These are phyloP conservation scores for Planoprotostelium fungivorum DNA, from an alignment of 78 protist genomes.

Conservation along the genomic window DNA sequence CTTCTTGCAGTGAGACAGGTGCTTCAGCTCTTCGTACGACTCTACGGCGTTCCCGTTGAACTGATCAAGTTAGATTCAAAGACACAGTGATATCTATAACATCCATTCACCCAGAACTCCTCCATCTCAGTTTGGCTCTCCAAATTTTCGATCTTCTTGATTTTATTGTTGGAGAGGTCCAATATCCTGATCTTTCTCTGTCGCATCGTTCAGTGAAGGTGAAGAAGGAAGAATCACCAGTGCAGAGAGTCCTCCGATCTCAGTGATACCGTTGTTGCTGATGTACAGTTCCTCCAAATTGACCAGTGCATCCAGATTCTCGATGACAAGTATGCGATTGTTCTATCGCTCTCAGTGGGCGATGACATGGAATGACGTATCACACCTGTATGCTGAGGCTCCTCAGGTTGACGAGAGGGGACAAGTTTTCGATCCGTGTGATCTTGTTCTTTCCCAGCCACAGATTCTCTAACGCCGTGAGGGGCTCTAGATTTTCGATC, in stretches of 20 bases:
- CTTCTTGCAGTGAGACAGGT: neutral
- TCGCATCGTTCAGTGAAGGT: neutral
- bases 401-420: conserved; percentile 9
- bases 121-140: neutral
- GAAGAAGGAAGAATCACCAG: neutral
- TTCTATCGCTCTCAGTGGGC: neutral
- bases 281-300: conserved; percentile 30
- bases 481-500: conserved; percentile 23
- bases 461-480: conserved; percentile 19
- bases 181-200: neutral
- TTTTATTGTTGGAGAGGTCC: neutral
- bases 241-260: conserved; percentile 33
- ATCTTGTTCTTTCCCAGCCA: conserved; percentile 63
- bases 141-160: neutral
- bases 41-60: neutral
- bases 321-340: conserved; percentile 31
- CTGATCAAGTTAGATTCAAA: neutral
- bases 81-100: neutral
- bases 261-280: conserved; percentile 45
- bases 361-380: neutral
- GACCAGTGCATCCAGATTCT: conserved; percentile 12
- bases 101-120: neutral
- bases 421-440: conserved; percentile 9
- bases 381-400: conserved; percentile 19
- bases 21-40: neutral